Base-by-base conservation (phyloP, 768 basidiomycete species). In the Pleurotus djamor region DNA sequence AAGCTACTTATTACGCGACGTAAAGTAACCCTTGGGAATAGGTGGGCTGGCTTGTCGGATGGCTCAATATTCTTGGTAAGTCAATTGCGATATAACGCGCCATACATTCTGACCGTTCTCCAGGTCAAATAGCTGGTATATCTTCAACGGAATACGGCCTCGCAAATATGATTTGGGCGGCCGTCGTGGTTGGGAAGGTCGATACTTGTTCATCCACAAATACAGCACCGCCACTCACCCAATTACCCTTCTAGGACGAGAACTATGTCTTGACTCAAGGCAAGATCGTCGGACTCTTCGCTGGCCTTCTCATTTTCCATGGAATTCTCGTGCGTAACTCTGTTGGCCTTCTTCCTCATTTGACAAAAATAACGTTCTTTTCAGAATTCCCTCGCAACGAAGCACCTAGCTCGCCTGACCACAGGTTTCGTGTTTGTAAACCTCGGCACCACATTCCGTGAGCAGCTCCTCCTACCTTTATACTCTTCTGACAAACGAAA, bases 141-240 rank as follows among this genome's bases (percentile, higher is more conserved):
- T 89, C 92, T 5, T 93, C 90, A 2, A 94, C 91, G 0, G 91
- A 94, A 70, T 94, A 92, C 67, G 92, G 91, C 32, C 78, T 91
- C 17, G 79, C 88, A 17, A 83, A 80, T 67, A 92, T 91, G 90
- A 89, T 91, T 43, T 82, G 88, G 77, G 85, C 86, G n/a, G 91
- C 91, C 3, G 87, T 87, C 36, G 80, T 79, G 16, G 71, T 90
- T 49, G 84, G 81, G 57, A 83, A 77, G 67, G 85, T 54, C 4
- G 45, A 48, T 1, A 13, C 9, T 7, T 10, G 45, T 47, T 47
- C 10, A 7, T 2, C n/a, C n/a, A n/a, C 45, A 47, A 7, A 47
- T 47, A 14, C 2, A 8, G 7, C 7, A 16, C 7, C 16, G 2
- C 35, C 43, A 52, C 59, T 33, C 47, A 50, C 32, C 13, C 63